These are phyloP conservation scores for Mesembryanthemum crystallinum DNA, from an alignment of 148 eudicot species.

Conservation along the genomic window DNA sequence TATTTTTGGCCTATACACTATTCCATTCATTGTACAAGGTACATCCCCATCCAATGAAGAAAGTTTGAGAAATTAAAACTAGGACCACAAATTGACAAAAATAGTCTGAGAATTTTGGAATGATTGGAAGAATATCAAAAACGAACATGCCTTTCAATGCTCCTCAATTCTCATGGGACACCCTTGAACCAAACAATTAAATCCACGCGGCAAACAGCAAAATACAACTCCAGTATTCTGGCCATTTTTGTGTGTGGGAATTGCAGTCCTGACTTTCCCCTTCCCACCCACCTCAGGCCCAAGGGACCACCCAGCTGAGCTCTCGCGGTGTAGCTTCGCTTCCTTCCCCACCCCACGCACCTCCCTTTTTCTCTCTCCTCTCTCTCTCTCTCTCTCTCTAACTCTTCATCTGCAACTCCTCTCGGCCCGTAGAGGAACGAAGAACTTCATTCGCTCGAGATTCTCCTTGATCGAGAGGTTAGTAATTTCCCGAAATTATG, in stretches of 20 bases:
- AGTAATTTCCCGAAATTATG: not conserved
- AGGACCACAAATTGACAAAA: not conserved
- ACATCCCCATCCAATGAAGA: not conserved
- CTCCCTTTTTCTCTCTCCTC: conserved; percentile 24
- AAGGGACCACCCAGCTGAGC: conserved; percentile 13
- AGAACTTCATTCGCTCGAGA: not conserved
- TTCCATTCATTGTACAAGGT: too few relatives aligned
- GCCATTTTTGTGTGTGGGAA: too few relatives aligned
- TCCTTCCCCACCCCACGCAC: conserved; percentile 1
- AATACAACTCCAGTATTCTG: too few relatives aligned
- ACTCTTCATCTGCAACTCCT: too few relatives aligned
- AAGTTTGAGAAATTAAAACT: not conserved
- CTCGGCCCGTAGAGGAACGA: not conserved
- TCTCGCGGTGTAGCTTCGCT: conserved; percentile 31
- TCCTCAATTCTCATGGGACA: not conserved
- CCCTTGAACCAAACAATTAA: not conserved
- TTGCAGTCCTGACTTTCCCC: not conserved
- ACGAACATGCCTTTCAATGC: not conserved
- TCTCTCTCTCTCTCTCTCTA: not conserved
- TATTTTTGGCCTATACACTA: not conserved
- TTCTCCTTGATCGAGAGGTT: not conserved
- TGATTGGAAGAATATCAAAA: too few relatives aligned
- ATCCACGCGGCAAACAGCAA: not conserved
- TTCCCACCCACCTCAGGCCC: not conserved
- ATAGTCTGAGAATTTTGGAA: too few relatives aligned